Percentiles rank a stretch among this genome's conserved stretches.
phyloP scores from a whole-genome alignment of 2,329 filamentous ascomycete genomes.

The Daldinia sp. region DNA sequence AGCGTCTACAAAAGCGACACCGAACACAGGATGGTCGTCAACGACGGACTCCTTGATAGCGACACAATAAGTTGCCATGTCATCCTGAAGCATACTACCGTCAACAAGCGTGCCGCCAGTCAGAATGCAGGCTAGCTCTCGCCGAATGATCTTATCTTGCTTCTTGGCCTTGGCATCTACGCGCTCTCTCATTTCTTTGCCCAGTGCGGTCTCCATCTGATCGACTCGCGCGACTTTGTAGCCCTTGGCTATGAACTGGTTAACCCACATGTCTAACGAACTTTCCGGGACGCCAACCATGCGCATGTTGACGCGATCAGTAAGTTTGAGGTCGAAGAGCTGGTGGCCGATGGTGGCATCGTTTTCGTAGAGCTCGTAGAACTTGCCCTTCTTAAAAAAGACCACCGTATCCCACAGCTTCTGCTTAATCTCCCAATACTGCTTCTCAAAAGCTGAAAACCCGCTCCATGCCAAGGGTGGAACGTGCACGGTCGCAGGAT shows the following conservation, averaged over 20 bases:
- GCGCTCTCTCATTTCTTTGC: slow-evolving; percentile 98
- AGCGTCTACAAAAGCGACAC: slow-evolving; percentile 92
- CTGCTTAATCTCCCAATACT: slow-evolving; percentile 99
- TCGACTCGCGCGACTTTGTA: slow-evolving; percentile 97
- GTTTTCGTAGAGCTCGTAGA: slow-evolving; percentile 98
- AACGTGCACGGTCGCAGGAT: slow-evolving; percentile 89
- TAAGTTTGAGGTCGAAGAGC: slow-evolving; percentile 96
- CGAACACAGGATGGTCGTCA: slow-evolving; percentile 82
- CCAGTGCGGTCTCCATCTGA: slow-evolving; percentile 93
- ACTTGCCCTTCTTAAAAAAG: slow-evolving; percentile 99
- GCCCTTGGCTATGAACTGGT: slow-evolving; percentile 97
- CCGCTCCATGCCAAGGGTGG: slow-evolving; percentile 80
- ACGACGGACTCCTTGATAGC: slow-evolving; percentile 86
- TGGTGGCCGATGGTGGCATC: slow-evolving; percentile 97
- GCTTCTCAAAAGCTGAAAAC: slow-evolving; percentile 95
- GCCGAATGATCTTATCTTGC: slow-evolving; percentile 90
- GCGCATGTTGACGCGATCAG: slow-evolving; percentile 97
- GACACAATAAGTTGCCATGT: slow-evolving; percentile 96
- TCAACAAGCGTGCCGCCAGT: slow-evolving; percentile 95
- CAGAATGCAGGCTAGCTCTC: slow-evolving; percentile 89
- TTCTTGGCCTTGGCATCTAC: slow-evolving; percentile 73
- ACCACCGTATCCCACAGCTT: slow-evolving; percentile 98
- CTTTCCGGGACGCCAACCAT: slow-evolving; percentile 99
- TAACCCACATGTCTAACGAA: slow-evolving; percentile 95
- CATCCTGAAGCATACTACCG: slow-evolving; percentile 94